Evolutionary conservation across 768 basidiomycete genomes (phyloP), one percentile per base, ranked within the genome.

Genomic region (Astraeus odoratus): DNA sequence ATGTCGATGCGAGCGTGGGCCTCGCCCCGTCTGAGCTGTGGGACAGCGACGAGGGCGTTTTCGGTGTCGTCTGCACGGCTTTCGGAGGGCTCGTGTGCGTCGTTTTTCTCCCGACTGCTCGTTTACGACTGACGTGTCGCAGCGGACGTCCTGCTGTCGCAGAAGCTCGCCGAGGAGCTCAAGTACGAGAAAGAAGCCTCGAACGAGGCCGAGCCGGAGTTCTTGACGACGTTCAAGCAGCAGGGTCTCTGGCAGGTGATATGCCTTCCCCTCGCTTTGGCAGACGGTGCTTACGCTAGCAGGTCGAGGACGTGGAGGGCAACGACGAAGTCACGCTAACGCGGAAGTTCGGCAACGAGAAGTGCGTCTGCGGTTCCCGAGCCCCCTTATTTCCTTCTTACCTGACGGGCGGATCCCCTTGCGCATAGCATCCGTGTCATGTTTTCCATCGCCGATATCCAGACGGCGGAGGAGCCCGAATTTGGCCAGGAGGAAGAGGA

Each of bases 391-490:
- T 47, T 20, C 38, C 24, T 40, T 9, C 18, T 9, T 16, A 12
- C 26, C n/a, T 39, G n/a, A n/a, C n/a, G n/a, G n/a, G n/a, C 16
- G 30, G 8, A 41, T 18, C 13, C 18, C 34, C 33, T 18, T 18
- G 34, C n/a, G n/a, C n/a, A n/a, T 57, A 94, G 91, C 53, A 77
- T 98, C 64, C 87, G 85, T 25, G 63, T 94, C 59, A 83, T 91
- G 65, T 96, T 98, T 77, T 91, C 91, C 48, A 88, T 95, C 53
- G 83, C 87, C 31, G 94, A 97, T 64, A 73, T 95, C 42, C 80
- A 88, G 54, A 63, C 61, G 7, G 56, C 58, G 44, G 69, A 69
- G n/a, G 68, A 69, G 37, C 55, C 66, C 27, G 61, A 57, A 31
- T 66, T 65, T 38, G 68, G 68, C 3, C 63, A 68, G 27, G 63